phyloP scores from a whole-genome alignment of 108 stramenopile genomes.

The Skeletonema menzelii region DNA sequence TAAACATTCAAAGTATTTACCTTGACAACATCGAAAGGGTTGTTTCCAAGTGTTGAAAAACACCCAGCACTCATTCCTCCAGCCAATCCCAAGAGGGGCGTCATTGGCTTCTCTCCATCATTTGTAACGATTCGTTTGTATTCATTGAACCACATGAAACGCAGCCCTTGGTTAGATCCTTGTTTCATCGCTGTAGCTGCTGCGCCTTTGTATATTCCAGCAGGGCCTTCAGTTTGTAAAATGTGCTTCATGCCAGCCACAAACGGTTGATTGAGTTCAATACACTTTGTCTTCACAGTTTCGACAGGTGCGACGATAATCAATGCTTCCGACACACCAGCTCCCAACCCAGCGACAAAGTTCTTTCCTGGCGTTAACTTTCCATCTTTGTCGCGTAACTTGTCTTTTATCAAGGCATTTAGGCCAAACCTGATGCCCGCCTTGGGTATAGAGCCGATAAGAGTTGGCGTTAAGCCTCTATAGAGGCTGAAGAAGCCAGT shows the following conservation, averaged over 20 bases:
- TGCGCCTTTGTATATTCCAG: constrained; percentile 94
- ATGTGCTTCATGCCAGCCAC: constrained; percentile 82
- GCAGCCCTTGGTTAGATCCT: constrained; percentile 95
- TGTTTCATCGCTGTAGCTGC: constrained; percentile 96
- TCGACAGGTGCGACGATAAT: constrained; percentile 97
- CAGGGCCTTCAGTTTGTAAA: constrained; percentile 83
- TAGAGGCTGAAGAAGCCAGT: constrained; percentile 89
- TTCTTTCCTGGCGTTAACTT: constrained; percentile 86
- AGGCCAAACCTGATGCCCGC: constrained; percentile 98
- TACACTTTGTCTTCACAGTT: constrained; percentile 97
- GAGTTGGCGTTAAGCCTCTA: constrained; percentile 89
- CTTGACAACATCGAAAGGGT: constrained; percentile 98
- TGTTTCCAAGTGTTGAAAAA: constrained; percentile 95
- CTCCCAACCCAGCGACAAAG: constrained; percentile 93
- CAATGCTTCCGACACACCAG: constrained; percentile 91
- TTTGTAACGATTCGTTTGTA: constrained; percentile 87
- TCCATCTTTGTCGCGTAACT: constrained; percentile 83
- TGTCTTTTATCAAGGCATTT: constrained; percentile 85
- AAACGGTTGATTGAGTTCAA: constrained; percentile 91
- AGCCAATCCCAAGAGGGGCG: constrained; percentile 83
- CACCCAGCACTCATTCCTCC: constrained; percentile 97
- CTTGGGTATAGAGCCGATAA: constrained; percentile 90
- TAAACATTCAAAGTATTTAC: constrained; percentile 13
- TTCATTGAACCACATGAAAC: constrained; percentile 98
- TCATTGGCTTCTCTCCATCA: constrained; percentile 73